Evolutionary conservation across 2,329 filamentous ascomycete species (phyloP), one percentile per base, ranked within the genome.

Genomic region (Botrytis tulipae): DNA sequence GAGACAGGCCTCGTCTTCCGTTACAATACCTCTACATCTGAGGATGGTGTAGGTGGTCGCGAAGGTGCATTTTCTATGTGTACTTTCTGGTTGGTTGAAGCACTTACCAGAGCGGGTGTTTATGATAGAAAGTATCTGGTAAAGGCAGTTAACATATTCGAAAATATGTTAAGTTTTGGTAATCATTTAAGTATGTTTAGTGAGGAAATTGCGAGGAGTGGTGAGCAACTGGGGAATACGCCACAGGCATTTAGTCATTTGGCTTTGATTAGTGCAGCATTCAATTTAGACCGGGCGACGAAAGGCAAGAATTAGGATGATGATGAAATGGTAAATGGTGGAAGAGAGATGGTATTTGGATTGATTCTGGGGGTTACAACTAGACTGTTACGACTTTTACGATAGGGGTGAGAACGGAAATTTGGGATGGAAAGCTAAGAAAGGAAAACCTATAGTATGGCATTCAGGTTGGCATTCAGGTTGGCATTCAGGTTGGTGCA

Each of bases 31-130:
- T 84, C 89, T 9, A 83, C 89, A 40, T 88, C 90, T 4, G 88
- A 93, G 72, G 92, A 94, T 78, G 92, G 91, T 44, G 91, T 94
- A 14, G 91, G 91, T 54, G 92, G 92, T 29, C 86, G 87, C 70
- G 92, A 94, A 82, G 92, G 92, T 35, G 91, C 92, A 32, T 94
- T 94, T 80, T 90, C 87, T 79, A 94, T 94, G 91, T 93, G 92
- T 79, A 94, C 92, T 0, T 94, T 94, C 81, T 94, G 92, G 92
- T 87, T 94, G 0, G 91, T 94, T 20, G 92, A 94, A 82, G 91
- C 92, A 37, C 86, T 94, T 82, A 93, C 91, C 44, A 86, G 92
- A 46, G 91, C 91, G 76, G 84, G 87, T 77, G 83, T 85, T 66
- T 91, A 92, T 80, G 89, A 92, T 76, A 84, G 84, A n/a, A 90